phyloP scores from a whole-genome alignment of 805 yeast genomes.

The Barnettozyma vustinii region DNA sequence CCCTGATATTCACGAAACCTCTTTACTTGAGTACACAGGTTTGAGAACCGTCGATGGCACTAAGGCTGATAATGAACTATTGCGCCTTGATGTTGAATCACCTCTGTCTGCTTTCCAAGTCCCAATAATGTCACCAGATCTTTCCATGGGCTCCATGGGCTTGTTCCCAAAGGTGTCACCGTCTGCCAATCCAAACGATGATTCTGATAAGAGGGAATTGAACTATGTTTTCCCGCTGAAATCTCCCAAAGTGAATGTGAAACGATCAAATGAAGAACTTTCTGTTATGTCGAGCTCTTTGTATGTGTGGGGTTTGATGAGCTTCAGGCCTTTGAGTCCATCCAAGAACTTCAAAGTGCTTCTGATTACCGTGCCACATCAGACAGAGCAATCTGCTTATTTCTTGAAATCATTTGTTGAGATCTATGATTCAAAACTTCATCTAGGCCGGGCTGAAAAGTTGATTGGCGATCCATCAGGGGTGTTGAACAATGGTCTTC shows the following conservation, averaged over 20 bases:
- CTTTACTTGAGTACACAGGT: constrained; percentile 20
- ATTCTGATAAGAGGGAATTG: not conserved
- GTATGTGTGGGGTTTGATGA: constrained; percentile 51
- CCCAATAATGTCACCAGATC: not conserved
- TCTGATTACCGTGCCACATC: constrained; percentile 33
- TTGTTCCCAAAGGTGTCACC: not conserved
- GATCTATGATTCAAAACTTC: constrained; percentile 39
- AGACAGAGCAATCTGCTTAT: constrained; percentile 24
- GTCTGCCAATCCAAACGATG: not conserved
- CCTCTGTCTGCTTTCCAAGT: constrained; percentile 14
- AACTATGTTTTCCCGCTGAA: constrained; percentile 29
- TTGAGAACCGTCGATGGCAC: not conserved
- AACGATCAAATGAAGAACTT: constrained; percentile 33
- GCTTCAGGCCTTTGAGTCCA: constrained; percentile 47
- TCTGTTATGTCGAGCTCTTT: constrained; percentile 44
- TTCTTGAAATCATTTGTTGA: constrained; percentile 39
- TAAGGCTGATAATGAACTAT: not conserved
- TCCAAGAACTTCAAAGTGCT: constrained; percentile 49
- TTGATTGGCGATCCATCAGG: constrained; percentile 19
- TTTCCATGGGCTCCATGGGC: not conserved
- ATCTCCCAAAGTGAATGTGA: constrained; percentile 31
- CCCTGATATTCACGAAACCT: constrained; percentile 21
- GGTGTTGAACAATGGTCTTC: constrained; percentile 18
- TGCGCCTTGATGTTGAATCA: constrained; percentile 14
- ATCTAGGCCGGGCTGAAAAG: constrained; percentile 38